A percentile compares a stretch with the other conserved stretches of the same genome.
phyloP scores from a whole-genome alignment of 2,329 filamentous ascomycete genomes.

The Fusarium incarnatum region DNA sequence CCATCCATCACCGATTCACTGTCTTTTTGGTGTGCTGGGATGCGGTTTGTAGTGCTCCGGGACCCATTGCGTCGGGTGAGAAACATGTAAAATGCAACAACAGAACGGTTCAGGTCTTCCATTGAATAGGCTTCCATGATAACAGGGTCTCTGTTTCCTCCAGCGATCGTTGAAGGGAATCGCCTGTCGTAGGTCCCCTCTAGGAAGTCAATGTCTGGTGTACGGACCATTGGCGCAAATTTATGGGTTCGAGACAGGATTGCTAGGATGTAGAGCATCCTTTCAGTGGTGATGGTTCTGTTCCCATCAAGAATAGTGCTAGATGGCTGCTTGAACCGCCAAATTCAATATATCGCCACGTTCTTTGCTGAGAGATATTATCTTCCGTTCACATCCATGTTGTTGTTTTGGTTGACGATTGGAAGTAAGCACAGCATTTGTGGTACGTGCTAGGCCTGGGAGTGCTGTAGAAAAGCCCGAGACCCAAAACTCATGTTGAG shows the following conservation, averaged over 20 bases:
- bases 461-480: neutral
- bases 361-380: neutral
- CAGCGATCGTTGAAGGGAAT: no score
- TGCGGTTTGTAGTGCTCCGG: no score
- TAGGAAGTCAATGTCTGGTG: no score
- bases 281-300: neutral
- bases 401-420: neutral
- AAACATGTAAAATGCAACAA: no score
- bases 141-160: no score
- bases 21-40: neutral
- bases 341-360: neutral
- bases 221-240: no score
- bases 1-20: accelerated
- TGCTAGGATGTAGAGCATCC: neutral
- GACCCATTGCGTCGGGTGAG: no score
- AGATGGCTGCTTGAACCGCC: neutral
- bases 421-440: neutral
- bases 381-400: neutral
- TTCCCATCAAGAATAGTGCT: neutral
- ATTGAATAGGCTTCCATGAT: no score
- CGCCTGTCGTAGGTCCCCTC: no score
- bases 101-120: no score
- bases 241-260: neutral
- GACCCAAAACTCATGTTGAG: neutral
- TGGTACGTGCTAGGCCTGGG: neutral